A percentile compares a stretch with the other conserved stretches of the same genome.
Conservation (phyloP, 1,284 basidiomycete species). For the Austroboletus novae-zelandiae region DNA sequence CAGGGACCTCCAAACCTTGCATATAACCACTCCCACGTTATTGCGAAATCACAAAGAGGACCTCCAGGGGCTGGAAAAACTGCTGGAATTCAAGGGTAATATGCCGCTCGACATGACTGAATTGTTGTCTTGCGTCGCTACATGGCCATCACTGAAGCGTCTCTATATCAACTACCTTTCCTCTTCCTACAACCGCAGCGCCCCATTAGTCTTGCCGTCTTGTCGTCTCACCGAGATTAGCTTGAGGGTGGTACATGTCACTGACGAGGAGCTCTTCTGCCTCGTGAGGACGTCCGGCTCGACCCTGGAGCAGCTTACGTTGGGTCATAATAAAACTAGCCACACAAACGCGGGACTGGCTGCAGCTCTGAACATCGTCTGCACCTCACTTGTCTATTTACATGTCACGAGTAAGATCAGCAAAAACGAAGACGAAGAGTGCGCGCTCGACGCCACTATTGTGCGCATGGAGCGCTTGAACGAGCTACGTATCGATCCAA, state of each 20-base stretch:
- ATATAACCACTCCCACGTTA: too few species aligned
- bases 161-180: neutral
- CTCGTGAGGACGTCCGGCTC: conserved; percentile 5
- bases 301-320: conserved; percentile 5
- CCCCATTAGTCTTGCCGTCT: neutral
- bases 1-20: conserved; percentile 2
- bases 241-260: neutral
- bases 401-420: neutral
- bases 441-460: conserved; percentile 9
- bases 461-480: conserved; percentile 5
- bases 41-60: neutral
- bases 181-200: too few species aligned
- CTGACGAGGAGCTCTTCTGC: conserved; percentile 8
- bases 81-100: neutral
- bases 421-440: neutral
- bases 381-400: neutral
- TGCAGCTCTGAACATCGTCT: neutral
- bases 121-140: conserved; percentile 1
- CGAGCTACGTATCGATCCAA: neutral
- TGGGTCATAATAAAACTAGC: neutral
- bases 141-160: conserved; percentile 12
- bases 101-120: conserved; percentile 1
- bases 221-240: neutral
- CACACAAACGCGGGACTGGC: conserved; percentile 4
- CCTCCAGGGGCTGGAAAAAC: conserved; percentile 1